Evolutionary conservation across 1,284 basidiomycete genomes (phyloP).

Genomic region (Apiotrichum mycotoxinovorans): DNA sequence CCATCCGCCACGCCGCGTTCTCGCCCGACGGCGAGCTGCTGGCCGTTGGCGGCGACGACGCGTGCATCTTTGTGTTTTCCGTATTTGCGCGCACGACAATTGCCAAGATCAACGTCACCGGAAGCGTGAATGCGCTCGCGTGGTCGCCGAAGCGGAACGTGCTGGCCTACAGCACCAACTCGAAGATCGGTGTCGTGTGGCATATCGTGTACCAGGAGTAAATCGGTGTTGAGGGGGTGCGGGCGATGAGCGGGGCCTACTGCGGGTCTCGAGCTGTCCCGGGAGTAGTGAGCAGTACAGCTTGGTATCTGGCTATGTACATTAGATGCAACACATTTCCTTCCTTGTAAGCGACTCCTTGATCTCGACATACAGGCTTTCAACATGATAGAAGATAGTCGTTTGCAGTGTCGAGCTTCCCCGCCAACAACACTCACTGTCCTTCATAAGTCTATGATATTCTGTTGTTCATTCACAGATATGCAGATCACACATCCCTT

Average conservation of each 20-base stretch:
- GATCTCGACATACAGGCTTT: too few species aligned
- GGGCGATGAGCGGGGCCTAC: not conserved
- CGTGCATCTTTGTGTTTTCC: constrained; percentile 33
- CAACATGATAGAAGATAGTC: too few species aligned
- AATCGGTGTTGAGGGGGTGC: not conserved
- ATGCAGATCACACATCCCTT: too few species aligned
- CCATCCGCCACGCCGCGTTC: constrained; percentile 39
- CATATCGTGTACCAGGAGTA: constrained; percentile 35
- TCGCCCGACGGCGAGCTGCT: constrained; percentile 41
- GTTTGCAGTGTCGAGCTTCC: too few species aligned
- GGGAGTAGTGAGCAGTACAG: too few species aligned
- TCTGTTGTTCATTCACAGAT: too few species aligned
- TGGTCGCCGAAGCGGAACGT: constrained; percentile 39
- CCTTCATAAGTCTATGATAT: too few species aligned
- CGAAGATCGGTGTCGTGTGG: constrained; percentile 29
- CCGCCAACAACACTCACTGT: too few species aligned
- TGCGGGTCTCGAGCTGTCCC: too few species aligned
- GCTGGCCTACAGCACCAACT: constrained; percentile 36
- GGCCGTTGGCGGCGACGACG: constrained; percentile 41
- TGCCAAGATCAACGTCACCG: constrained; percentile 28
- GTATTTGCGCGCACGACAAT: constrained; percentile 28
- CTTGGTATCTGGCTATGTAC: too few species aligned
- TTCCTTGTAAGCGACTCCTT: too few species aligned
- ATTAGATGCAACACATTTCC: too few species aligned
- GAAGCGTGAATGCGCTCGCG: constrained; percentile 27